These are phyloP conservation scores for Salvia miltiorrhiza DNA, from an alignment of 257 asterid genomes.

Conservation along the genomic window DNA sequence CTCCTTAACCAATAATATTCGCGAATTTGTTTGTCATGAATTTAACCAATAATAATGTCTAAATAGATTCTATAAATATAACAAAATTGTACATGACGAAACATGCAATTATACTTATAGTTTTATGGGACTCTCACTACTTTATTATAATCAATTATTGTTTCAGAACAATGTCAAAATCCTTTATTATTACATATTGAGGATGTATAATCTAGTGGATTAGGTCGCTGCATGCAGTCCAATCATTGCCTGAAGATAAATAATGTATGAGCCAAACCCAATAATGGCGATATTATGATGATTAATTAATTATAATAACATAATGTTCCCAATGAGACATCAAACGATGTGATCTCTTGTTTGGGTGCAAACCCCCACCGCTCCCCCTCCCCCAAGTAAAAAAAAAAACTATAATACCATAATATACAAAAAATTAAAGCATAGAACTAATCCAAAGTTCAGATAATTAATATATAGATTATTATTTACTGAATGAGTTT, in stretches of 20 bases:
- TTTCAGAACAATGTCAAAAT: background rate
- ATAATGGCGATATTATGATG: background rate
- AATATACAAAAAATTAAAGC: background rate
- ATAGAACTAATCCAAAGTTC: background rate
- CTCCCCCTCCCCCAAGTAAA: too few species aligned
- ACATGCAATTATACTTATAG: slow-evolving; percentile 1
- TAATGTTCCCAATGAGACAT: too few species aligned
- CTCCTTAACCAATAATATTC: background rate
- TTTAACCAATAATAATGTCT: too few species aligned
- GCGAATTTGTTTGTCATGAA: background rate
- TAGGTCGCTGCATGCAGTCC: slow-evolving; percentile 20
- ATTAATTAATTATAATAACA: background rate
- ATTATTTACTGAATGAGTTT: background rate
- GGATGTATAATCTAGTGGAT: slow-evolving; percentile 22
- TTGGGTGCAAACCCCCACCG: too few species aligned
- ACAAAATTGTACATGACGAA: slow-evolving; percentile 1
- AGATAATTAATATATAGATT: too few species aligned
- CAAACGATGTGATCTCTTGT: too few species aligned
- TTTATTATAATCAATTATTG: slow-evolving; percentile 4
- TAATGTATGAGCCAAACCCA: slow-evolving; percentile 6
- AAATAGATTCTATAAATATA: background rate
- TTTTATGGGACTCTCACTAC: background rate
- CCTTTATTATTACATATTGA: background rate
- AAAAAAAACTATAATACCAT: background rate
- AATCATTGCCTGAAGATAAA: slow-evolving; percentile 18